These are phyloP conservation scores for Omphalotus olearius DNA, from an alignment of 1,284 basidiomycete species.

Conservation along the genomic window DNA sequence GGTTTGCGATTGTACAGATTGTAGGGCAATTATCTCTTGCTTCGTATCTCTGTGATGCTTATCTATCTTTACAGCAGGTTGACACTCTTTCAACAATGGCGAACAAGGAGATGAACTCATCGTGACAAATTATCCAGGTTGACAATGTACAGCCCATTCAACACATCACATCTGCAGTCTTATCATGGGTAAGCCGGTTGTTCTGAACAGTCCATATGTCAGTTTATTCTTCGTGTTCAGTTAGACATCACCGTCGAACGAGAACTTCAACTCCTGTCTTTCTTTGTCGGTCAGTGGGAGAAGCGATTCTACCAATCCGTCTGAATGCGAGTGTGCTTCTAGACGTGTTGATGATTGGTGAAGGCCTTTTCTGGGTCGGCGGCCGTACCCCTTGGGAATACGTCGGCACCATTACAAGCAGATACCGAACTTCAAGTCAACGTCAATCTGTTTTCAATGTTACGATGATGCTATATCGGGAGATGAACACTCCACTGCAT, in stretches of 20 bases:
- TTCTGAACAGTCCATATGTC: background rate
- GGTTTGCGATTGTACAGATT: too few species aligned
- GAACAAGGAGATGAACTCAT: background rate
- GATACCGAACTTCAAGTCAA: background rate
- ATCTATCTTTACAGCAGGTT: too few species aligned
- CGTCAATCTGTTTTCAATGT: background rate
- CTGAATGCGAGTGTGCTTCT: too few species aligned
- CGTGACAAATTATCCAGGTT: background rate
- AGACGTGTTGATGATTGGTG: constrained; percentile 7
- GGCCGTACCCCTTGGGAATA: background rate
- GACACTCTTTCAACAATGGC: too few species aligned
- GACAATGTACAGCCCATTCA: background rate
- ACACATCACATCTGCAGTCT: background rate
- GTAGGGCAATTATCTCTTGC: too few species aligned
- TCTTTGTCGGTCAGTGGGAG: background rate
- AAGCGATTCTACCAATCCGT: too few species aligned
- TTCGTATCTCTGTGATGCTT: too few species aligned
- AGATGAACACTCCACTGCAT: background rate
- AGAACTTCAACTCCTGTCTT: background rate
- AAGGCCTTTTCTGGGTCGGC: constrained; percentile 1
- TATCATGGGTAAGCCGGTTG: background rate
- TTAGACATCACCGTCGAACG: background rate
- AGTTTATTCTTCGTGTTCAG: too few species aligned
- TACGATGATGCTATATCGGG: background rate
- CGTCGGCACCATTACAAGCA: background rate